Percentiles rank a stretch among this genome's conserved stretches.
These are phyloP conservation scores for Rhizophagus sp. DNA, from an alignment of 192 early-diverging fungal species.

Conservation along the genomic window DNA sequence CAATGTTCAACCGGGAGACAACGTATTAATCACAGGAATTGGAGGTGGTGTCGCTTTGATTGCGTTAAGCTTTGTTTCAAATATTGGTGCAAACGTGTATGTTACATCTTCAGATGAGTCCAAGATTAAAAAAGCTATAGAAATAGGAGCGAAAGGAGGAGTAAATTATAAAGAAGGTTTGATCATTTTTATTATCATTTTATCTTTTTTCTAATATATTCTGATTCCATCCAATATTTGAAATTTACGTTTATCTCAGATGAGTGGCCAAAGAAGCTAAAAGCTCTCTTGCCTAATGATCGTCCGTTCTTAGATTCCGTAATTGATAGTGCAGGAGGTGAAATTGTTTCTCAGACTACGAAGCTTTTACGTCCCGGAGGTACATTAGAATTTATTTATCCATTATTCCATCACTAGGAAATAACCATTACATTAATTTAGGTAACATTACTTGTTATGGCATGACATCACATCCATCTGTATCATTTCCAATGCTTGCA, in stretches of 20 bases:
- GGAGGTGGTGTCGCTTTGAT: slow-evolving; percentile 74
- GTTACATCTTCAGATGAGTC: slow-evolving; percentile 64
- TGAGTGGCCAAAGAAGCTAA: slow-evolving; percentile 49
- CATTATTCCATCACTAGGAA: neutral
- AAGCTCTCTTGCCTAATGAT: slow-evolving; percentile 36
- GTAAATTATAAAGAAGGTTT: slow-evolving; percentile 68
- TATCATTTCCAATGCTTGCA: slow-evolving; percentile 1
- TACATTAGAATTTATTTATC: slow-evolving; percentile 46
- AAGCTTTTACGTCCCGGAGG: slow-evolving; percentile 52
- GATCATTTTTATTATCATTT: neutral
- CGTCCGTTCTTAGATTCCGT: slow-evolving; percentile 47
- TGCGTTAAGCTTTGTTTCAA: slow-evolving; percentile 66
- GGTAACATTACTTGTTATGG: neutral
- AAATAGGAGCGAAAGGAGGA: slow-evolving; percentile 66
- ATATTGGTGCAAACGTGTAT: slow-evolving; percentile 67
- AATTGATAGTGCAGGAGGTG: slow-evolving; percentile 70
- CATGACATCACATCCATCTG: neutral
- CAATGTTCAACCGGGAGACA: slow-evolving; percentile 47
- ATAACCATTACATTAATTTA: neutral
- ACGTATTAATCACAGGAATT: slow-evolving; percentile 71
- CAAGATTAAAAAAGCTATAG: slow-evolving; percentile 63
- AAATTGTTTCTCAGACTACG: slow-evolving; percentile 42
- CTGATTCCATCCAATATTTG: neutral
- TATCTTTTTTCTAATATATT: neutral
- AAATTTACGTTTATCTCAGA: slow-evolving; percentile 29